These are phyloP conservation scores for Aechmea fasciata DNA, from an alignment of 176 grass and related monocot species.

Conservation along the genomic window DNA sequence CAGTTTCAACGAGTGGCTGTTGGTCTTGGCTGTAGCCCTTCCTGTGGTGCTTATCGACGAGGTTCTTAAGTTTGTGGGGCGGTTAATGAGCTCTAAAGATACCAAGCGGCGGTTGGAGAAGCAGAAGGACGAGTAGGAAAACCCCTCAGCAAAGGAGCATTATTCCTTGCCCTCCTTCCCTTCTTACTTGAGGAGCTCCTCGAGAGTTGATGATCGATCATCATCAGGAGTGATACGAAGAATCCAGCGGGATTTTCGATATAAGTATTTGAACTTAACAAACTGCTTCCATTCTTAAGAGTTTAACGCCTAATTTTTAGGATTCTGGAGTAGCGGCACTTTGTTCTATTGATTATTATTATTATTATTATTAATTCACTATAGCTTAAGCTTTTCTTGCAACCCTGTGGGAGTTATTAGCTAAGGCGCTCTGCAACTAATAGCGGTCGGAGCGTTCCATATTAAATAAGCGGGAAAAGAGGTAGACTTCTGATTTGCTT, in stretches of 20 bases:
- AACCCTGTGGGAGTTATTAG: no score
- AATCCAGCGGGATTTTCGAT: neutral
- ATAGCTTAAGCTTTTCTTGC: neutral
- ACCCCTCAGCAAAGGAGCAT: constrained; percentile 3
- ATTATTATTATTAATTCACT: neutral
- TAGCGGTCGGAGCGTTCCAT: no score
- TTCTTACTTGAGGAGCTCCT: neutral
- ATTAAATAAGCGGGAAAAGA: no score
- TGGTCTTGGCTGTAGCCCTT: constrained; percentile 68
- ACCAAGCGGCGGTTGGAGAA: constrained; percentile 33
- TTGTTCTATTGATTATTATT: neutral
- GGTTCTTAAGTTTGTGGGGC: constrained; percentile 72
- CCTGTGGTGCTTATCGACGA: constrained; percentile 84
- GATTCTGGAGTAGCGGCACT: neutral
- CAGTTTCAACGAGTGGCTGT: constrained; percentile 79
- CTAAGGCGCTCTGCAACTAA: no score
- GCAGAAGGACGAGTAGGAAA: constrained; percentile 56
- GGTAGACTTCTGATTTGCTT: no score
- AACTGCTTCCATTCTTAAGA: neutral
- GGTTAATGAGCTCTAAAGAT: constrained; percentile 33
- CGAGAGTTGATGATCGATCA: neutral
- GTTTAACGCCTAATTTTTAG: neutral
- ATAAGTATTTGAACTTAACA: neutral
- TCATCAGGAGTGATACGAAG: neutral
- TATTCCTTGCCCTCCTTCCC: neutral